A percentile compares a stretch with the other conserved stretches of the same genome.
Evolutionary conservation across 805 yeast species (phyloP).

Genomic region (Isabelozyma rhagii): DNA sequence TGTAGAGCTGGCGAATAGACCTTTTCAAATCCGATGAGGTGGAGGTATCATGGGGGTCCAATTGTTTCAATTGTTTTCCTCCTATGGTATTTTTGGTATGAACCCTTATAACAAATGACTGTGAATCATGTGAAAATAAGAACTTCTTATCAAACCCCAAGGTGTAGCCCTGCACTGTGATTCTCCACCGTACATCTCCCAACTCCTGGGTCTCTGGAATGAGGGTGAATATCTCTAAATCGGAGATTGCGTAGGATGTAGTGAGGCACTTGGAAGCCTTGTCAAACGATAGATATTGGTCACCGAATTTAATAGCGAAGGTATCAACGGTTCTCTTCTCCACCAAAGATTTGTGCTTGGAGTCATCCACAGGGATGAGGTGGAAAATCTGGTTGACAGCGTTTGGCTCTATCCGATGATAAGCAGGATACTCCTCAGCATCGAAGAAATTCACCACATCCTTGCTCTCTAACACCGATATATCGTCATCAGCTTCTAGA

Average conservation of each 20-base stretch:
- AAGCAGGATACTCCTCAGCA: neutral
- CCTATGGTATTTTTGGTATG: slow-evolving; percentile 4
- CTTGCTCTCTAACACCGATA: neutral
- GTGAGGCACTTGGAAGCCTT: neutral
- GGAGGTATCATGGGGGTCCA: neutral
- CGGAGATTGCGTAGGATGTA: slow-evolving; percentile 1
- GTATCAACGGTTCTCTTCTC: neutral
- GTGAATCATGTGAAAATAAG: neutral
- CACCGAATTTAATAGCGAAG: neutral
- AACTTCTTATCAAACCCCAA: neutral
- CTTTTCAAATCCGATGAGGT: slow-evolving; percentile 3
- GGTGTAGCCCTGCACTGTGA: neutral
- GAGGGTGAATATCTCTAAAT: slow-evolving; percentile 1
- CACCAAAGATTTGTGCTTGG: neutral
- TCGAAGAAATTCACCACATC: neutral
- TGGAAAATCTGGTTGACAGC: slow-evolving; percentile 2
- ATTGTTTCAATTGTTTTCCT: neutral
- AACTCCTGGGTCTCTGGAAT: neutral
- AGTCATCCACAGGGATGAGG: slow-evolving; percentile 3
- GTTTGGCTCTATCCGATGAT: slow-evolving; percentile 2
- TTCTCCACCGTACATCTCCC: slow-evolving; percentile 3
- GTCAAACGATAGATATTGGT: slow-evolving; percentile 3
- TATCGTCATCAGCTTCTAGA: neutral
- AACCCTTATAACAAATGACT: slow-evolving; percentile 3
- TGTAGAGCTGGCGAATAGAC: slow-evolving; percentile 4